These are phyloP conservation scores for Ophiostoma montium DNA, from an alignment of 2,329 filamentous ascomycete genomes.

Conservation along the genomic window DNA sequence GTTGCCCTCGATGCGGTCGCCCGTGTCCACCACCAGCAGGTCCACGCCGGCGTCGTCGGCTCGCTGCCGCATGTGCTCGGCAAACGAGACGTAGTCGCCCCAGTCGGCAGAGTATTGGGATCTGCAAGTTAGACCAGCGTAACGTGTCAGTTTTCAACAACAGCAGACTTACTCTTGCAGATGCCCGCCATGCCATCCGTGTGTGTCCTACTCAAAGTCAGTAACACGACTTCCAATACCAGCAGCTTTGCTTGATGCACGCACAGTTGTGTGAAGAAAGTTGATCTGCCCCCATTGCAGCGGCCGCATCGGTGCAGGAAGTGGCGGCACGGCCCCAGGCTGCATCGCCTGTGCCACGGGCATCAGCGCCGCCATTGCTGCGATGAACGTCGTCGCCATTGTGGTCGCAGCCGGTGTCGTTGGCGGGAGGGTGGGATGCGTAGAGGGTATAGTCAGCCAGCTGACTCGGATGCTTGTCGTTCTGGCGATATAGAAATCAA, in stretches of 20 bases:
- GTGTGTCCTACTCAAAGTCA: slow-evolving; percentile 44
- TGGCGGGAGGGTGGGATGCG: not conserved
- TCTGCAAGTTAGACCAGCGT: slow-evolving; percentile 27
- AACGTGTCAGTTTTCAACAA: not conserved
- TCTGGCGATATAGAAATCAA: not conserved
- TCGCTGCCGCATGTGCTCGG: slow-evolving; percentile 62
- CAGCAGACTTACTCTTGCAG: slow-evolving; percentile 56
- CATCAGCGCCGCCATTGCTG: slow-evolving; percentile 13
- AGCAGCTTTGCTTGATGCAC: not conserved
- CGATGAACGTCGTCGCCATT: not conserved
- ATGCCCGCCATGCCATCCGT: slow-evolving; percentile 92
- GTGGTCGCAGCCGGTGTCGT: not conserved
- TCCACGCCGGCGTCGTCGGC: slow-evolving; percentile 70
- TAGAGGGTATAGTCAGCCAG: too few relatives aligned
- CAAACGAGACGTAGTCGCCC: slow-evolving; percentile 95
- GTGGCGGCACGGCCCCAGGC: slow-evolving; percentile 63
- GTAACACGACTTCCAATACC: not conserved
- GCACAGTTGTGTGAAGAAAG: slow-evolving; percentile 79
- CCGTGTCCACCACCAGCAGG: slow-evolving; percentile 86
- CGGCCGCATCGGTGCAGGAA: slow-evolving; percentile 68
- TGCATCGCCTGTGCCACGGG: slow-evolving; percentile 42
- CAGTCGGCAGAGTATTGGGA: slow-evolving; percentile 90
- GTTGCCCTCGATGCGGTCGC: slow-evolving; percentile 85
- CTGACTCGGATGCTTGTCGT: too few relatives aligned
- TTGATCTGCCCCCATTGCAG: slow-evolving; percentile 90